Evolutionary conservation across 2,329 filamentous ascomycete genomes (phyloP), one percentile per base, ranked within the genome.

Genomic region (Colletotrichum brevisporum): DNA sequence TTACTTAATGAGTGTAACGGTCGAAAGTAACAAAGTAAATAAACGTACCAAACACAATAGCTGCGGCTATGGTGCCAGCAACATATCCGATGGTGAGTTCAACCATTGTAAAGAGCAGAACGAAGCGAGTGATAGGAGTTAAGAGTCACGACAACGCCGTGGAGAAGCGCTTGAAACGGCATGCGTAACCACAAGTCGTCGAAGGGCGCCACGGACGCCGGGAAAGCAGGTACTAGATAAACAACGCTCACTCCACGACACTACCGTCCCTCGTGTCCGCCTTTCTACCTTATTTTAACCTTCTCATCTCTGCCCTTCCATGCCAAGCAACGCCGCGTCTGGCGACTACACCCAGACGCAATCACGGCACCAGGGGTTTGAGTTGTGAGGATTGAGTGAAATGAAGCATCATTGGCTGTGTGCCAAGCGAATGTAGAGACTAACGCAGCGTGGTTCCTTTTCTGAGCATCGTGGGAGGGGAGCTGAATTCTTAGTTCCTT

Each of bases 321-420:
- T 57, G 21, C 24, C 55, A 45, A 57, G 41, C 6, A 31, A 48
- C 41, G 55, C 55, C 55, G 45, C 55, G 16, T 47, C n/a, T 9
- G 13, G 48, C 24, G 26, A 27, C 18, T 13, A 6, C 39, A n/a
- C 5, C 45, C 9, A 18, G 0, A 26, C 53, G 39, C 15, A 21
- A 26, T 43, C 53, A 45, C 39, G 6, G 36, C 39, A 27, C 45
- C 53, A 56, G 8, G 53, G 53, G 39, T 15, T 45, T 6, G 13
- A 10, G 31, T 36, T 10, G 2, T 10, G 31, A 36, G 31, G 31
- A 10, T 36, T 6, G 36, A 24, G 2, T 1, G 24, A 4, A n/a
- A 8, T n/a, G 18, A 3, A 26, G 12, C 53, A 16, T 56, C 36
- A 56, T 56, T 56, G 53, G 53, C 18, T 12, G 3, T 18, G 12